Evolutionary conservation across 2,329 filamentous ascomycete species (phyloP).

Genomic region (Fusarium floridanum): DNA sequence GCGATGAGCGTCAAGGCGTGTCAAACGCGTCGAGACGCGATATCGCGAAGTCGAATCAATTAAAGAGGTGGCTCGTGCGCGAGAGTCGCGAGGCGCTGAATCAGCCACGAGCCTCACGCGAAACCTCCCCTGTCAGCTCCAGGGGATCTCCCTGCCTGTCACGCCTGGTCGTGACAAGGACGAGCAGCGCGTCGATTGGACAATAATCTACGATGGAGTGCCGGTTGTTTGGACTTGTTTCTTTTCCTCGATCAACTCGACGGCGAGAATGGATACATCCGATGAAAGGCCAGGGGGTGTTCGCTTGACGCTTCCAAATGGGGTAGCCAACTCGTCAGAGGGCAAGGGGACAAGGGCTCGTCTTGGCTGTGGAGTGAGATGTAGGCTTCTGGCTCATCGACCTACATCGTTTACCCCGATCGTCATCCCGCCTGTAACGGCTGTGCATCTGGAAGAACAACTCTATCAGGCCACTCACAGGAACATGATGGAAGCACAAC

Average conservation of each 20-base stretch:
- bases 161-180: slow-evolving; percentile 7
- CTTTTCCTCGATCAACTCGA: background rate
- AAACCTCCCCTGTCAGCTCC: slow-evolving; percentile 4
- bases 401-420: slow-evolving; percentile 21
- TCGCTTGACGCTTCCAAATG: slow-evolving; percentile 21
- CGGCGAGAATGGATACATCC: background rate
- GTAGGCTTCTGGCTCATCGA: background rate
- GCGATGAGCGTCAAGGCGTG: slow-evolving; percentile 37
- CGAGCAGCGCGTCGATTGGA: slow-evolving; percentile 32
- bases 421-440: slow-evolving; percentile 5
- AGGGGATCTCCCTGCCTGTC: background rate
- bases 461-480: slow-evolving; percentile 34
- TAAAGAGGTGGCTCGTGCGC: slow-evolving; percentile 47
- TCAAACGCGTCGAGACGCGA: slow-evolving; percentile 51
- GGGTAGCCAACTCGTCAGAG: slow-evolving; percentile 29
- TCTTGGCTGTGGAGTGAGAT: slow-evolving; percentile 1
- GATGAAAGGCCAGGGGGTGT: background rate
- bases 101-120: slow-evolving; percentile 30
- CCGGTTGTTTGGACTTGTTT: background rate
- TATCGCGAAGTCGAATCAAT: slow-evolving; percentile 46
- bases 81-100: slow-evolving; percentile 22
- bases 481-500: background rate
- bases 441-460: slow-evolving; percentile 24
- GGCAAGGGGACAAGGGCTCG: background rate
- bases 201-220: slow-evolving; percentile 5